Evolutionary conservation across 306 rosid species (phyloP).

Genomic region (Dalbergia cochinchinensis): DNA sequence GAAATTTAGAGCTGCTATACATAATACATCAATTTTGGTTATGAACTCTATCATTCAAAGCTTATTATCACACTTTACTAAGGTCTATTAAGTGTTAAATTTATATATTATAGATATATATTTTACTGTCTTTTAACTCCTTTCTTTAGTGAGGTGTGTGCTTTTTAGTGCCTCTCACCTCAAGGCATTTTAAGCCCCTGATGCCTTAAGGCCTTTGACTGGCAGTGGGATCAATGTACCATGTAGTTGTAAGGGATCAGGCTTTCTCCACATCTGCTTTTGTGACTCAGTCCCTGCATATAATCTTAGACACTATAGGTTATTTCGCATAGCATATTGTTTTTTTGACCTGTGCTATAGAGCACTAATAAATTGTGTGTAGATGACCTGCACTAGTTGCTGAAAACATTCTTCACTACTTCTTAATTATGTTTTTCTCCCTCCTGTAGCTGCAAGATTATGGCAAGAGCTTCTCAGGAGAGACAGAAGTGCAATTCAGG

Average conservation of each 20-base stretch:
- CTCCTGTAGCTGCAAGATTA: conserved; percentile 73
- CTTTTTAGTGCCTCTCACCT: too few species aligned
- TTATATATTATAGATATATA: too few species aligned
- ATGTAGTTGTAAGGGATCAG: conserved; percentile 18
- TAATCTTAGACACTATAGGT: conserved; percentile 24
- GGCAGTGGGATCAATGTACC: conserved; percentile 10
- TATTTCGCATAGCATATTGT: conserved; percentile 32
- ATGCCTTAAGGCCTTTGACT: too few species aligned
- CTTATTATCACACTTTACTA: too few species aligned
- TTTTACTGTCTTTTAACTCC: too few species aligned
- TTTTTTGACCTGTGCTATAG: conserved; percentile 11
- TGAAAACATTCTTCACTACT: conserved; percentile 42
- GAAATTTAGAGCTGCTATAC: too few species aligned
- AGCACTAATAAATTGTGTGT: not conserved
- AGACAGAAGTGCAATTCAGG: conserved; percentile 76
- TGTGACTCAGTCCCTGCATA: conserved; percentile 24
- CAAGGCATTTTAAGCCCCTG: too few species aligned
- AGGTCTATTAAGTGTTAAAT: too few species aligned
- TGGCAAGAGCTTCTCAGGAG: conserved; percentile 67
- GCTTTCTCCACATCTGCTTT: conserved; percentile 19
- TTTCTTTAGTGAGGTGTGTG: too few species aligned
- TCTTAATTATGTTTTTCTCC: conserved; percentile 41
- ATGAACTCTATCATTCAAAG: too few species aligned
- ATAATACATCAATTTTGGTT: too few species aligned
- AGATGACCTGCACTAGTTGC: conserved; percentile 24